Base-by-base conservation (phyloP, 1,284 basidiomycete species). In the Cryptococcus sp. region DNA sequence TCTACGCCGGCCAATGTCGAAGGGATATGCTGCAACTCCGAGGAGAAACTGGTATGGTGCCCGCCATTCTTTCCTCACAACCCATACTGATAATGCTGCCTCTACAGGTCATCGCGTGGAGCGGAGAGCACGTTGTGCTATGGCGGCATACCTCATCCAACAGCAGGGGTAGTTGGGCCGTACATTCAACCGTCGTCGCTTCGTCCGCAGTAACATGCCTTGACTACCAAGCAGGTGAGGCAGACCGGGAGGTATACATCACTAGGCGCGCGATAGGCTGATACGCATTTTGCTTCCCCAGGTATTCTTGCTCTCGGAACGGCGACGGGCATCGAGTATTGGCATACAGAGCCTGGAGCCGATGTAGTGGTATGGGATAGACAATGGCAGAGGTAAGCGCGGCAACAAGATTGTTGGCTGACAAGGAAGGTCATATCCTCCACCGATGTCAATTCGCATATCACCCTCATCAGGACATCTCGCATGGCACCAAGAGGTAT, bases 321-420 rank as follows among this genome's bases (percentile, higher is more conserved):
- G 0, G 20, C 54, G 31, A 50, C 47, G 22, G 76, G 74, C 1
- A 61, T 76, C 1, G 74, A 78, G 57, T 50, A 71, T 17, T 78
- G 76, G 76, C 55, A 59, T 3, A 66, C 62, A 38, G 66, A 75
- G 35, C 62, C 64, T 2, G 55, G 59, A 5, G 62, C 69, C 5
- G 70, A 67, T 3, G 64, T 78, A 5, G 68, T 72, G 3, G 73
- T 78, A 6, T 78, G 76, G 76, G 73, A 78, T 51, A 65, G 69
- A 22, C 22, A 73, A 1, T 77, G 74, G 74, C 58, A 67, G 31
- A 54, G 62, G 72, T 70, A 35, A 52, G 68, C 54, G 17, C 13
- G 3, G 11, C 19, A 3, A 23, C 13, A 17, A 41, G 23, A 23
- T 25, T 38, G 17, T 27, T n/a, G 27, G 40, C 38, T 39, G n/a